phyloP scores from a whole-genome alignment of 2,329 filamentous ascomycete species.

The Diaporthe sp. region DNA sequence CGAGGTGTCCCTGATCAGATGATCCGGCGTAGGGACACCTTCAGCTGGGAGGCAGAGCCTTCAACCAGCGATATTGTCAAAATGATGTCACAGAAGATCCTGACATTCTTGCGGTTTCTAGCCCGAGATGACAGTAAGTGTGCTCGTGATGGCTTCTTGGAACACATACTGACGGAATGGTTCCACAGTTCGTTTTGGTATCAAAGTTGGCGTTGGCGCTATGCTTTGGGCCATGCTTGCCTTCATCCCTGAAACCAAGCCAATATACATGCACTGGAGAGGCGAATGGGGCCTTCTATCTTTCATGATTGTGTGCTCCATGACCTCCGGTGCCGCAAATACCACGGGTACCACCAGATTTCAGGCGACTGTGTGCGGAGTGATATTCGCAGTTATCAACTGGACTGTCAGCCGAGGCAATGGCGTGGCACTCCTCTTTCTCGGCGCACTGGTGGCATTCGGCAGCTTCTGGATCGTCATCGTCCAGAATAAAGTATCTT shows the following conservation, averaged over 20 bases:
- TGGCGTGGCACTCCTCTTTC: conserved; percentile 77
- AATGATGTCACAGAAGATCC: conserved; percentile 55
- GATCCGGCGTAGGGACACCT: conserved; percentile 62
- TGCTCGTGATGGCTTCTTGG: background rate
- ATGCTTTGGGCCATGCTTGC: conserved; percentile 89
- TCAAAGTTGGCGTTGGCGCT: conserved; percentile 94
- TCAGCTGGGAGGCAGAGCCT: conserved; percentile 66
- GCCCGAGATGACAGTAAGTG: conserved; percentile 63
- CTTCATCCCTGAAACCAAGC: conserved; percentile 82
- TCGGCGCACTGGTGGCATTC: conserved; percentile 84
- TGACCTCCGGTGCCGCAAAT: conserved; percentile 97
- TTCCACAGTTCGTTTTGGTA: conserved; percentile 73
- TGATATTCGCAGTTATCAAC: conserved; percentile 76
- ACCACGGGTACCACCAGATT: conserved; percentile 91
- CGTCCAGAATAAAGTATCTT: conserved; percentile 83
- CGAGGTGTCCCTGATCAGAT: conserved; percentile 66
- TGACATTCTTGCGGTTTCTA: conserved; percentile 59
- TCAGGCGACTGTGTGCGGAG: conserved; percentile 85
- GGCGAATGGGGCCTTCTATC: conserved; percentile 97
- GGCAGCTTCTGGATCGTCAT: conserved; percentile 93
- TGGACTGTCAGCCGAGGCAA: conserved; percentile 84
- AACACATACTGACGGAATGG: conserved; percentile 38
- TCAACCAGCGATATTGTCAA: conserved; percentile 56
- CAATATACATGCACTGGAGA: conserved; percentile 86
- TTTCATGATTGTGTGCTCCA: conserved; percentile 98